Conservation (phyloP, 1,139 yeast species). For the Spathaspora sp. region DNA sequence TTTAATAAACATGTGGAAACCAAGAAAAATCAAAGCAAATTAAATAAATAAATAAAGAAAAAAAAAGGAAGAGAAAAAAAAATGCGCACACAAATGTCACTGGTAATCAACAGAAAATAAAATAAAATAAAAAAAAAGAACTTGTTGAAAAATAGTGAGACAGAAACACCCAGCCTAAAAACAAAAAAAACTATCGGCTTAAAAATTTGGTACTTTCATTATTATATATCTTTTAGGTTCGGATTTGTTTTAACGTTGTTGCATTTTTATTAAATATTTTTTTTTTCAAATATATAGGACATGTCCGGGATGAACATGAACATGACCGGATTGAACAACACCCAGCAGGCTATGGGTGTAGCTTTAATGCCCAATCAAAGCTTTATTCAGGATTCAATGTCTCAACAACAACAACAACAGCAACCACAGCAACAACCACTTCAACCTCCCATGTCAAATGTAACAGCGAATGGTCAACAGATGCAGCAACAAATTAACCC, state of each 20-base stretch:
- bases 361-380: slow-evolving; percentile 7
- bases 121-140: no score
- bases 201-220: not conserved
- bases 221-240: not conserved
- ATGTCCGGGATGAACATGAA: slow-evolving; percentile 10
- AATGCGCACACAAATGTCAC: not conserved
- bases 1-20: slow-evolving; percentile 2
- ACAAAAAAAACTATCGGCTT: not conserved
- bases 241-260: not conserved
- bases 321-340: slow-evolving; percentile 8
- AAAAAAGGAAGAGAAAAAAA: not conserved
- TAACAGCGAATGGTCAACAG: slow-evolving; percentile 8
- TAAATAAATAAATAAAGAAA: not conserved
- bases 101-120: not conserved
- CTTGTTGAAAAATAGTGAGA: not conserved
- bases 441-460: slow-evolving; percentile 8
- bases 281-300: not conserved
- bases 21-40: not conserved
- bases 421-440: slow-evolving; percentile 10
- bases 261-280: not conserved
- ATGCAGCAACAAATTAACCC: slow-evolving; percentile 4
- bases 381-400: slow-evolving; percentile 15
- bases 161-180: not conserved
- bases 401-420: slow-evolving; percentile 8
- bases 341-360: slow-evolving; percentile 11